Evolutionary conservation across 345 rosid species (phyloP).

Genomic region (Brassica juncea): DNA sequence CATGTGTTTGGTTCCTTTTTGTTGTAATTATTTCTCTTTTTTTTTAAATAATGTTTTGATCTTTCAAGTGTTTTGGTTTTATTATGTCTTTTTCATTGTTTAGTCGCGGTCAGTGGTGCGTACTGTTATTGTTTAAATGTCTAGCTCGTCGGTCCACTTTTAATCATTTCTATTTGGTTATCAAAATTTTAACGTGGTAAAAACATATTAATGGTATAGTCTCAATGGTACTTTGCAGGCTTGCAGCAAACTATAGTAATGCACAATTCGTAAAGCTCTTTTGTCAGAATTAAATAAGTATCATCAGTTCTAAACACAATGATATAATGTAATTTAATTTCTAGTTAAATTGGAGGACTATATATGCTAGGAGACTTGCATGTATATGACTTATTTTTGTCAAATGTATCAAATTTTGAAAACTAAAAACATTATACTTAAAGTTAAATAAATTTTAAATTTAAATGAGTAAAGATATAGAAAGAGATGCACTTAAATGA

Average conservation of each 20-base stretch:
- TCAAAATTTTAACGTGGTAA: background rate
- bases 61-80: constrained; percentile 17
- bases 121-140: background rate
- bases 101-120: constrained; percentile 3
- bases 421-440: background rate
- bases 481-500: background rate
- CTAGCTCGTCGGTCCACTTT: constrained; percentile 8
- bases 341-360: background rate
- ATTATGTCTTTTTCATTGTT: constrained; percentile 28
- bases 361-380: background rate
- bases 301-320: background rate
- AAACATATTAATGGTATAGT: background rate
- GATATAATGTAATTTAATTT: background rate
- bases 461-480: background rate
- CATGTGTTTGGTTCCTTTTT: constrained; percentile 27
- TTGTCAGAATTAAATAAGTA: background rate
- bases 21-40: background rate
- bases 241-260: background rate
- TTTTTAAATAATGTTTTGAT: background rate
- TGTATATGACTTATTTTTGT: background rate
- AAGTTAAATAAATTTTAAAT: background rate
- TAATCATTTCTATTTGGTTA: background rate
- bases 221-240: background rate
- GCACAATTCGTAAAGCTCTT: background rate
- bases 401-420: background rate